A percentile compares a stretch with the other conserved stretches of the same genome.
Conservation (phyloP, 2,329 filamentous ascomycete species). For the Helicocarpus griseus region DNA sequence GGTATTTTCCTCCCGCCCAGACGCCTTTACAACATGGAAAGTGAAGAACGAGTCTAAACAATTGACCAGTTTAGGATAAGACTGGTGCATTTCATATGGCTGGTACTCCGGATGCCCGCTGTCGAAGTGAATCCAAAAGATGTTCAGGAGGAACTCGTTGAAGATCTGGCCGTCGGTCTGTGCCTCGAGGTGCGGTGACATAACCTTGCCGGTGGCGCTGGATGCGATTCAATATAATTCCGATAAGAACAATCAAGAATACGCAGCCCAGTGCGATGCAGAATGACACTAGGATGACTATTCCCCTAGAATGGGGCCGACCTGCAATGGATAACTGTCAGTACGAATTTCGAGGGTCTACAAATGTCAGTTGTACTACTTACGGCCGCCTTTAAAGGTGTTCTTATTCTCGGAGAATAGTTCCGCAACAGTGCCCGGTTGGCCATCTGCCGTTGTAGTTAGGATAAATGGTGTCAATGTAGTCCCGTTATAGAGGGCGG, state of each 20-base stretch:
- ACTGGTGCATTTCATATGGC: constrained; percentile 19
- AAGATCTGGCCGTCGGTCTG: constrained; percentile 38
- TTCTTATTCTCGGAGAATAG: constrained; percentile 76
- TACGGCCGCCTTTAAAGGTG: constrained; percentile 59
- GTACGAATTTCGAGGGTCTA: background rate
- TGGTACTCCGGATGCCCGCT: constrained; percentile 26
- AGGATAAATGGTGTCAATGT: constrained; percentile 69
- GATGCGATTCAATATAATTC: constrained; percentile 39
- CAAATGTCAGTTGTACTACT: constrained; percentile 24
- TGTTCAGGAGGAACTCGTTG: constrained; percentile 38
- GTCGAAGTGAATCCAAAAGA: constrained; percentile 32
- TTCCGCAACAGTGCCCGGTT: constrained; percentile 63
- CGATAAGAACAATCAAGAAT: constrained; percentile 38
- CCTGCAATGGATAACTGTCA: constrained; percentile 17
- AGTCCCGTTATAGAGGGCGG: constrained; percentile 79
- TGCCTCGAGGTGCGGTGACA: constrained; percentile 35
- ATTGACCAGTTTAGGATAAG: background rate
- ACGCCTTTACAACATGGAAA: constrained; percentile 3
- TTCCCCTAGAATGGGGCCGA: constrained; percentile 33
- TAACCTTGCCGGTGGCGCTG: constrained; percentile 40
- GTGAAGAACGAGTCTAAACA: background rate
- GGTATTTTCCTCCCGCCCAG: constrained; percentile 10
- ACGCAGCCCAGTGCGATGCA: constrained; percentile 39
- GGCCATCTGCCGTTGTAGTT: constrained; percentile 56
- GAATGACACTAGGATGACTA: constrained; percentile 38